Conservation (phyloP, 306 rosid species). For the Pachyrhizus erosus region DNA sequence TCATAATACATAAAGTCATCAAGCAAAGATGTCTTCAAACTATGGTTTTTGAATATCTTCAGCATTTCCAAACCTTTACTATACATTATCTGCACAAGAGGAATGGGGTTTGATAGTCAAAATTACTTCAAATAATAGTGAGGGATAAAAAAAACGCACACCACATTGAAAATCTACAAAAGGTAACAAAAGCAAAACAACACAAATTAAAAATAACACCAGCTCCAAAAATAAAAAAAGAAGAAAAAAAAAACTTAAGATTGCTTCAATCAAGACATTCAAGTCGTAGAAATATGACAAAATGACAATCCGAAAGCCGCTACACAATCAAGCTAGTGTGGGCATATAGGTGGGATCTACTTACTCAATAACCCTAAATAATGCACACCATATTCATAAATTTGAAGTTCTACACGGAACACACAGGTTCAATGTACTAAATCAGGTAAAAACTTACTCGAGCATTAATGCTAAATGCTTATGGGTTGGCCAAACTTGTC, state of each 20-base stretch:
- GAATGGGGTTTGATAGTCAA: constrained; percentile 23
- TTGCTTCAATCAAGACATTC: background rate
- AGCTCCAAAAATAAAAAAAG: background rate
- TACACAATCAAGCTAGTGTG: background rate
- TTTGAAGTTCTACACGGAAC: background rate
- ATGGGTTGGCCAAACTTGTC: background rate
- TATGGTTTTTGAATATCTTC: constrained; percentile 75
- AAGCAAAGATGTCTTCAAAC: constrained; percentile 83
- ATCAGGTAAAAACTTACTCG: background rate
- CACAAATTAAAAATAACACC: background rate
- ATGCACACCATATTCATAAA: background rate
- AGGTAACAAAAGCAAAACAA: background rate
- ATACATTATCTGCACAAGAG: constrained; percentile 68
- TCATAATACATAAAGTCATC: constrained; percentile 92
- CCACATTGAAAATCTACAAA: background rate
- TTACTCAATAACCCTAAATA: background rate
- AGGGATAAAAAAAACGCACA: background rate
- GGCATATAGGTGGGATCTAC: too few species aligned
- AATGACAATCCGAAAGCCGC: background rate
- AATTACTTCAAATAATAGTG: background rate
- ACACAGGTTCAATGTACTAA: background rate
- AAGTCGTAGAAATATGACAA: background rate
- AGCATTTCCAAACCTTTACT: constrained; percentile 85
- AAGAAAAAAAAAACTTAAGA: background rate
- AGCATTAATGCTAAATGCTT: background rate